Conservation (phyloP, 352 stramenopile genomes). For the Pythium scleroteichum region DNA sequence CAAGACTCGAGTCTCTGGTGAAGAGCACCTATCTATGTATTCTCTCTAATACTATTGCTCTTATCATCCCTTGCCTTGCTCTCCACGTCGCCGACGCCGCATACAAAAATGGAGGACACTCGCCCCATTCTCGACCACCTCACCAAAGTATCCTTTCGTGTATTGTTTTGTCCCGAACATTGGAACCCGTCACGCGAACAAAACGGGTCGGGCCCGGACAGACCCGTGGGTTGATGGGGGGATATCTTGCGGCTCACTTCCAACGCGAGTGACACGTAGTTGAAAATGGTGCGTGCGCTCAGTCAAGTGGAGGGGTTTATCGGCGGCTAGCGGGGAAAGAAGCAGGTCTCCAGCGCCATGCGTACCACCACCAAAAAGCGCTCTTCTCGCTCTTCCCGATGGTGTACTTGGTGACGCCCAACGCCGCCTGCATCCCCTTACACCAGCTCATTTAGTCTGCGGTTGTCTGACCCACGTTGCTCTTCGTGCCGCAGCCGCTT, state of each 20-base stretch:
- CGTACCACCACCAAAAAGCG: slow-evolving; percentile 6
- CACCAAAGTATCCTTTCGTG: neutral
- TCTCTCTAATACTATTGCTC: slow-evolving; percentile 22
- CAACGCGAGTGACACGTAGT: slow-evolving; percentile 26
- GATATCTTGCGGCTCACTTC: slow-evolving; percentile 30
- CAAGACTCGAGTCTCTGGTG: slow-evolving; percentile 22
- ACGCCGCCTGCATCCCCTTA: neutral
- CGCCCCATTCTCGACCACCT: neutral
- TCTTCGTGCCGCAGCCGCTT: slow-evolving; percentile 46
- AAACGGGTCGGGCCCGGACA: neutral
- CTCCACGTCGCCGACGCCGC: neutral
- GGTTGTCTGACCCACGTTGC: no score
- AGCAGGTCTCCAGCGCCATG: neutral
- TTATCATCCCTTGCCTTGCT: neutral
- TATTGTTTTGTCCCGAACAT: slow-evolving; percentile 11
- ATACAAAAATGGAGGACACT: neutral
- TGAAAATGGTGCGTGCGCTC: slow-evolving; percentile 28
- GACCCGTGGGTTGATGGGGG: slow-evolving; percentile 14
- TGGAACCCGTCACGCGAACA: no score
- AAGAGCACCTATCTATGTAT: slow-evolving; percentile 24
- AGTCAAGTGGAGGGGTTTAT: neutral
- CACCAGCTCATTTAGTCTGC: no score
- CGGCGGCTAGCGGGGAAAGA: neutral
- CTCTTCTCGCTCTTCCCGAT: neutral
- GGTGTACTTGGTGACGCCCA: neutral